Evolutionary conservation across 345 rosid species (phyloP), one percentile per base, ranked within the genome.

Genomic region (Gossypium rotundifolium): DNA sequence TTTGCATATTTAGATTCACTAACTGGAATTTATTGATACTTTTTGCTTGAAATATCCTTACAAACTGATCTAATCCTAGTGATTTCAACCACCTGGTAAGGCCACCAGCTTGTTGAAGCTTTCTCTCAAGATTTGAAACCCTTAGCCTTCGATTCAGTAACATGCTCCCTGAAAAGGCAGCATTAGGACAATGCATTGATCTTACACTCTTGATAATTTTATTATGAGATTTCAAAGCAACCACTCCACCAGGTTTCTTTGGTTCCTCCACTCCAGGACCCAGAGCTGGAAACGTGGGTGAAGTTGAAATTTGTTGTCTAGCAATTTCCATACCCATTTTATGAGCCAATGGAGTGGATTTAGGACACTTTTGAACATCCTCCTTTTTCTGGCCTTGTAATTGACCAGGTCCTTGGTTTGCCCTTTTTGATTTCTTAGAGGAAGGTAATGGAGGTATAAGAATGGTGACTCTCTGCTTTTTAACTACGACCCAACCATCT

Each of bases 1-100:
- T 93, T 85, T 90, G 84, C 99, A 93, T 95, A 53, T 89, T 91
- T 73, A 95, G 75, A 79, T 84, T 89, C 75, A 89, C 94, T 83
- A 95, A 73, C 80, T 90, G 93, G 82, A 88, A 91, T 76, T 93
- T 88, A 42, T 70, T 82, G 75, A 91, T 63, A 52, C 85, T 82
- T 80, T 83, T 90, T 18, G 84, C 84, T 60, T 73, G 86, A 76
- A 95, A 84, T 72, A 94, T 84, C 80, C 82, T 86, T 74, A 80
- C 96, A 84, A 95, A 88, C 79, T 90, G 91, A 2, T 83, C 93
- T 71, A 95, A 72, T 9, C 99, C 99, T 65, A 95, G 82, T 0
- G 97, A 91, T 60, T 82, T 77, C 53, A 95, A 70, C 97, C 97
- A 95, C 75, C 83, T 75, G 76, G 86, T 89, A 78, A 95, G 75